Evolutionary conservation across 352 stramenopile genomes (phyloP), one percentile per base, ranked within the genome.

Genomic region (Globisporangium heterothallicum): DNA sequence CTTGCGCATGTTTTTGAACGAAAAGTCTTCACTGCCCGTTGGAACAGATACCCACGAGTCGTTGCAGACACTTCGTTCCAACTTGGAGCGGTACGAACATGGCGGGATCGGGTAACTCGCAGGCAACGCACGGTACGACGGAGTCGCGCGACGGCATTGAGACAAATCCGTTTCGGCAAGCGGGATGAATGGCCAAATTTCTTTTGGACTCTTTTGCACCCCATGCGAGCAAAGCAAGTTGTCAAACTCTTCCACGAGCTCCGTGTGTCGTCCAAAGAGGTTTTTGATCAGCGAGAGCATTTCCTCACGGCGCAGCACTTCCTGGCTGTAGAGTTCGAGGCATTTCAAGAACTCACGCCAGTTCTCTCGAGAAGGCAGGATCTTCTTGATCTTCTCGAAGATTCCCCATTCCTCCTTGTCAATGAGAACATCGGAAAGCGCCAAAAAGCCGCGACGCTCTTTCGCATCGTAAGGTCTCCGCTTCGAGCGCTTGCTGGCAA

Each of bases 261-360:
- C 84, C 8, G 78, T 87, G 63, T 94, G 82, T 26, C 86, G 76
- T 3, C 86, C 84, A 57, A 97, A 92, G 0, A 97, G 68, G 50
- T 96, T 95, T 49, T 74, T 73, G 34, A 97, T 74, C 19, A 94
- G 73, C 36, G 84, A 89, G 21, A 96, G 50, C 81, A 95, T 92
- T 59, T 95, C 84, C 32, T 92, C 73, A 18, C 84, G 75, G n/a
- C 82, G 78, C 13, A 99, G 61, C 42, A 99, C 92, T 66, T 99
- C 96, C 56, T 99, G 92, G 27, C 91, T 94, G 70, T 98, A 99
- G 21, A 99, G 70, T 64, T 99, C 96, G 12, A 99, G 70, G 48
- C 92, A 98, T 70, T 99, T 99, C 13, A 99, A 72, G 61, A 99
- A 99, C 72, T 99, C 96, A 19, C 84, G 81, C 83, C 97, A 98